A percentile compares a stretch with the other conserved stretches of the same genome.
Conservation (phyloP, 2,329 filamentous ascomycete genomes). For the Penicillium rolfsii region DNA sequence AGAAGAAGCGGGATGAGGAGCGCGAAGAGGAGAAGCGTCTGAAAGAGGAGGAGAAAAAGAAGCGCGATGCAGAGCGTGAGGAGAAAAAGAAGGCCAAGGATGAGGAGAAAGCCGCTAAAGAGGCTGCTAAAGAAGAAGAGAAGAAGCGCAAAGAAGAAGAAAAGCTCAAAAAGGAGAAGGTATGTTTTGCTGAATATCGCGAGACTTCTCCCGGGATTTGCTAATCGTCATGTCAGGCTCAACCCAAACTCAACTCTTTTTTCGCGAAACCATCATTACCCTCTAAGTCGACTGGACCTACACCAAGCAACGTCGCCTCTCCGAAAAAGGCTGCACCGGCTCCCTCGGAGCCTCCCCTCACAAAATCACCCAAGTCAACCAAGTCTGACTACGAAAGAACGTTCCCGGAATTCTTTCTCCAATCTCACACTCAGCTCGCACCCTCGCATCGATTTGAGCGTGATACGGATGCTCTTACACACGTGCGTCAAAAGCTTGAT, state of each 20-base stretch:
- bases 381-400: slow-evolving; percentile 65
- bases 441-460: slow-evolving; percentile 57
- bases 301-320: slow-evolving; percentile 33
- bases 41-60: slow-evolving; percentile 54
- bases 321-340: slow-evolving; percentile 26
- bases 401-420: slow-evolving; percentile 82
- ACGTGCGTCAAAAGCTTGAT: slow-evolving; percentile 57
- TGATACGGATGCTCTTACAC: slow-evolving; percentile 60
- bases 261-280: slow-evolving; percentile 48
- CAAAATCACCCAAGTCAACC: slow-evolving; percentile 24
- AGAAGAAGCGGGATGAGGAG: slow-evolving; percentile 31
- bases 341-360: slow-evolving; percentile 13
- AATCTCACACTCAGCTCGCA: slow-evolving; percentile 73
- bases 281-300: slow-evolving; percentile 22
- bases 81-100: slow-evolving; percentile 50
- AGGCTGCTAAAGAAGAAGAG: slow-evolving; percentile 48
- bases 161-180: slow-evolving; percentile 53
- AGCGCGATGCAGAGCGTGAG: slow-evolving; percentile 50
- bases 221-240: slow-evolving; percentile 43
- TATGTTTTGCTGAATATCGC: slow-evolving; percentile 29
- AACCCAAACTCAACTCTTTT: slow-evolving; percentile 56
- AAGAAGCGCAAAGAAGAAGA: slow-evolving; percentile 53
- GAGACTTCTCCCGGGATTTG: slow-evolving; percentile 3
- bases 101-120: slow-evolving; percentile 50
- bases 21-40: slow-evolving; percentile 46